Evolutionary conservation across 2,329 filamentous ascomycete genomes (phyloP), one percentile per base, ranked within the genome.

Genomic region (Pseudogymnoascus sp.): DNA sequence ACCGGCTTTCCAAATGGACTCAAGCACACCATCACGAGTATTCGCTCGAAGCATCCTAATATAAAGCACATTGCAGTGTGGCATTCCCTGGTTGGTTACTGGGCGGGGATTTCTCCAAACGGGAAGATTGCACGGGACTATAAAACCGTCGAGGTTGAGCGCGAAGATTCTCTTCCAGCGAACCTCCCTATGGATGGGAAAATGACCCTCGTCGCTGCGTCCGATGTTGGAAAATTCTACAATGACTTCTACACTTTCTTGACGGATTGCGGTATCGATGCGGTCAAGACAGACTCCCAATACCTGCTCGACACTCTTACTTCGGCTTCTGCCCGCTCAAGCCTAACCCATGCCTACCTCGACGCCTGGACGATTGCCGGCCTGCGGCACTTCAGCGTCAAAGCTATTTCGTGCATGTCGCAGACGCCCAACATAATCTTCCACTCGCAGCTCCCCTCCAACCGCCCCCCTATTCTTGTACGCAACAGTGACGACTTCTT

Each of bases 401-500:
- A 86, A 67, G 84, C 86, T 4, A 95, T 97, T 58, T 93, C 90
- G 2, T 97, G 94, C 84, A 97, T 97, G 92, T 94, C 92, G 0
- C 89, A 94, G 73, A 83, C 87, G 2, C 94, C 94, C 0, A 88
- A 92, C 62, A 86, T 93, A 16, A 79, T 97, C 8, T 97, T 96
- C 75, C 86, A 92, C 71, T 88, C 87, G 1, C 90, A 95, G 67
- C 77, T 96, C 22, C 89, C 89, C 1, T 83, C 79, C n/a, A 90
- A 88, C 70, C 85, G 86, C 58, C 89, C 90, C 0, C 79, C 84
- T 0, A 80, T 95, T 22, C 78, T 92, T 0, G 82, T 92, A 16
- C 88, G 94, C 54, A 97, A 95, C 74, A 95, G 90, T 0, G 92
- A 87, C 65, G 89, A 97, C 74, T 99, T 92, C 79, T 97, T 95